These are phyloP conservation scores for Colletotrichum tabaci DNA, from an alignment of 2,329 filamentous ascomycete genomes.

Conservation along the genomic window DNA sequence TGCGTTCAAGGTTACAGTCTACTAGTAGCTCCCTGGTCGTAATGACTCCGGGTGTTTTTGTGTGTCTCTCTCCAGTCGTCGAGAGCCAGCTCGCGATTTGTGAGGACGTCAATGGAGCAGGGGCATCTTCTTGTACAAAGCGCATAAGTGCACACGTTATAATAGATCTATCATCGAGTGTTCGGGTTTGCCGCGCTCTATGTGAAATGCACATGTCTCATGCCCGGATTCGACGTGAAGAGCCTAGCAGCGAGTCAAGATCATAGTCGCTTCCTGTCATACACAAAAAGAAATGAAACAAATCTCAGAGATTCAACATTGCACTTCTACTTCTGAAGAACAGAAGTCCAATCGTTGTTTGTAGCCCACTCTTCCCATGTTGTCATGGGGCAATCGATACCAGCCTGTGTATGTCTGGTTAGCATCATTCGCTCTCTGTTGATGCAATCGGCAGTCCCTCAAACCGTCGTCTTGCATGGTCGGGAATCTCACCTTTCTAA, in stretches of 20 bases:
- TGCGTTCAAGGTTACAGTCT: constrained; percentile 38
- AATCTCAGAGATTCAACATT: neutral
- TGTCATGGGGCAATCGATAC: constrained; percentile 60
- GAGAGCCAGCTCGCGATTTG: neutral
- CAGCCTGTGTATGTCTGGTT: constrained; percentile 4
- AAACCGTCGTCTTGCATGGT: no score
- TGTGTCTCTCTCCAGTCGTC: no score
- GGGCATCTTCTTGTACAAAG: neutral
- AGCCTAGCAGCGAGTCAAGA: no score
- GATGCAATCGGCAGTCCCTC: no score
- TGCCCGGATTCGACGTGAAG: no score
- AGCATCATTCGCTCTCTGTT: constrained; percentile 11
- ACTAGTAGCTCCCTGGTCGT: constrained; percentile 1
- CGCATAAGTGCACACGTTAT: neutral
- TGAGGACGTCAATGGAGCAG: neutral
- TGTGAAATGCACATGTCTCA: no score
- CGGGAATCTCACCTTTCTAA: constrained; percentile 55
- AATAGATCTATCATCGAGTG: no score
- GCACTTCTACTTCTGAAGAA: constrained; percentile 40
- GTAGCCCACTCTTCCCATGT: constrained; percentile 54
- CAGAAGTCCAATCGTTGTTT: constrained; percentile 54
- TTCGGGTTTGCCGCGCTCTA: no score
- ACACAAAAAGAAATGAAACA: no score
- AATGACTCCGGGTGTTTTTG: no score
- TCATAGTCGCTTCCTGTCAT: neutral